Conservation (phyloP, 1,139 yeast genomes). For the Yarrowia galli region DNA sequence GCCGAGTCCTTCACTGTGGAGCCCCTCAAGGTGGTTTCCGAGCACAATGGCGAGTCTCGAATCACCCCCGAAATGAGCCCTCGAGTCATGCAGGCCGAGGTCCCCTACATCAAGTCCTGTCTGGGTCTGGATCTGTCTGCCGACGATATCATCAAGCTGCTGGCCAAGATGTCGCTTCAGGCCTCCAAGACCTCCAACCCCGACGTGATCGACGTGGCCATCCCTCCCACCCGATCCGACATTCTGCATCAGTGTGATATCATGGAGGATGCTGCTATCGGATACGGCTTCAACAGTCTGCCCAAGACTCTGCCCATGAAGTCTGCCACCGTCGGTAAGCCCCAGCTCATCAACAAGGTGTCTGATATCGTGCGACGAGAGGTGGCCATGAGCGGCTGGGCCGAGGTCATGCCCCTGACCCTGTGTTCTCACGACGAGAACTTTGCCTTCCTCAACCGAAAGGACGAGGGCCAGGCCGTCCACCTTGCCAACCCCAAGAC, state of each 20-base stretch:
- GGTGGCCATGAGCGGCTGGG: conserved; percentile 94
- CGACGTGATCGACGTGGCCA: conserved; percentile 67
- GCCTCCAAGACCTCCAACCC: conserved; percentile 62
- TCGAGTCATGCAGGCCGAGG: conserved; percentile 76
- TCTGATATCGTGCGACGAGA: conserved; percentile 91
- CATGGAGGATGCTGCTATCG: conserved; percentile 98
- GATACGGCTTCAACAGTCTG: conserved; percentile 92
- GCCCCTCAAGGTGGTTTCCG: conserved; percentile 84
- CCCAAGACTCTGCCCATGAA: conserved; percentile 81
- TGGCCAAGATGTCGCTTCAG: conserved; percentile 80
- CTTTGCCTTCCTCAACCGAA: conserved; percentile 78
- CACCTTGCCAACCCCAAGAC: conserved; percentile 96
- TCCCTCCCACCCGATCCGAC: conserved; percentile 96
- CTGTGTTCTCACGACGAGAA: conserved; percentile 97
- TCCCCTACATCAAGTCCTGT: conserved; percentile 88
- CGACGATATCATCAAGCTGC: conserved; percentile 69
- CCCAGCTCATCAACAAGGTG: conserved; percentile 89
- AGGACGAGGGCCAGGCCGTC: conserved; percentile 83
- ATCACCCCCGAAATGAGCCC: conserved; percentile 75
- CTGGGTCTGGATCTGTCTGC: conserved; percentile 78
- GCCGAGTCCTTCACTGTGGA: conserved; percentile 75
- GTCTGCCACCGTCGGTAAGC: conserved; percentile 81
- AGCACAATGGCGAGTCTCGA: conserved; percentile 81
- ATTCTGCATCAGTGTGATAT: conserved; percentile 97
- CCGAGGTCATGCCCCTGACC: conserved; percentile 94